A percentile compares a stretch with the other conserved stretches of the same genome.
Evolutionary conservation across 129 eudicot genomes (phyloP).

Genomic region (Tagetes patula): DNA sequence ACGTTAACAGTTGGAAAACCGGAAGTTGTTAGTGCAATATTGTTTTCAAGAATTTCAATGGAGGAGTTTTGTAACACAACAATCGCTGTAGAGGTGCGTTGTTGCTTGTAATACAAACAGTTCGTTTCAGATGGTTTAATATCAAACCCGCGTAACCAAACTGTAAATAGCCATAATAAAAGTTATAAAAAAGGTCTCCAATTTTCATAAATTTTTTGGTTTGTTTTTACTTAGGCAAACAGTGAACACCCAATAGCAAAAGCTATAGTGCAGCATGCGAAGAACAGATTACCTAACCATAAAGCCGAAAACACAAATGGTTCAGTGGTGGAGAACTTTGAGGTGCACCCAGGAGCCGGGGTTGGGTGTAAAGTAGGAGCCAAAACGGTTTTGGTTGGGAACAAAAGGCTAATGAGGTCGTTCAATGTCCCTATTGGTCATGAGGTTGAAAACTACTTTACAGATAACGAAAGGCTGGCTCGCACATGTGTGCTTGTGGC

Average conservation of each 20-base stretch:
- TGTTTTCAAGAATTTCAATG: constrained; percentile 70
- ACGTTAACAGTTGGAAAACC: constrained; percentile 94
- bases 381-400: constrained; percentile 61
- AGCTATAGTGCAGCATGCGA: constrained; percentile 80
- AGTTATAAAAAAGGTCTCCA: neutral
- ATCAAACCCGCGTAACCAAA: too few species aligned
- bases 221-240: constrained; percentile 49
- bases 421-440: constrained; percentile 47
- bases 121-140: too few species aligned
- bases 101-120: neutral
- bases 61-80: constrained; percentile 75
- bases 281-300: constrained; percentile 47
- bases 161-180: too few species aligned
- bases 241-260: constrained; percentile 98
- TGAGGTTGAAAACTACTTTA: constrained; percentile 61
- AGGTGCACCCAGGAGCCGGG: constrained; percentile 96
- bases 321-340: constrained; percentile 58
- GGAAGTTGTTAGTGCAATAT: constrained; percentile 69
- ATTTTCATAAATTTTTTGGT: neutral
- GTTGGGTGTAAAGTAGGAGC: constrained; percentile 80
- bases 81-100: constrained; percentile 81
- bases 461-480: constrained; percentile 73
- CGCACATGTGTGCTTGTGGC: constrained; percentile 79
- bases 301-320: constrained; percentile 38
- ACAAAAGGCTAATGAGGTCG: constrained; percentile 75